Conservation (phyloP, 2,329 filamentous ascomycete genomes). For the Zelopaecilomyces penicillatus region DNA sequence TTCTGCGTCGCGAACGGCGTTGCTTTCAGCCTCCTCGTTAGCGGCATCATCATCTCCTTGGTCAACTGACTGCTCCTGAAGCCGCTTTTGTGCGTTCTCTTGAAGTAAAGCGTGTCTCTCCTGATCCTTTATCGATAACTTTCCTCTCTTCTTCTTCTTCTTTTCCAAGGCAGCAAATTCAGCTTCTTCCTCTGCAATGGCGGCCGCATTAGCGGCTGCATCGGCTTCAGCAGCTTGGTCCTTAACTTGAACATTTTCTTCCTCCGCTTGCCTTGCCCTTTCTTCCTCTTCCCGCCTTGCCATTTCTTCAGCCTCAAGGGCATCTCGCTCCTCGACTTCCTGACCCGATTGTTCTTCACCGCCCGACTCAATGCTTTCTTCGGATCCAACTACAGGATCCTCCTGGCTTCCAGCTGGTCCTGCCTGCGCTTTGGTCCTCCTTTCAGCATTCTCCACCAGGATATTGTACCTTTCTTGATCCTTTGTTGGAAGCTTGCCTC, state of each 20-base stretch:
- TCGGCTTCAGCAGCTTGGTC: conserved; percentile 13
- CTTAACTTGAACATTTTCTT: conserved; percentile 12
- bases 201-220: conserved; percentile 9
- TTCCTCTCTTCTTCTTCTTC: conserved; percentile 24
- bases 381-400: no score
- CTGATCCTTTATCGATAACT: conserved; percentile 18
- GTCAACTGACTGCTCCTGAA: conserved; percentile 20
- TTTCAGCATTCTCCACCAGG: conserved; percentile 1
- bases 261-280: conserved; percentile 9
- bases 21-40: conserved; percentile 22
- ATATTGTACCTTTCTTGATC: conserved; percentile 5
- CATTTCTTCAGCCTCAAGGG: neutral
- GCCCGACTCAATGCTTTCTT: no score
- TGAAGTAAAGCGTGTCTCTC: conserved; percentile 21
- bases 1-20: conserved; percentile 23
- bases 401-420: no score
- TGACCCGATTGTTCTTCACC: neutral
- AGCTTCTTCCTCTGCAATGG: conserved; percentile 18
- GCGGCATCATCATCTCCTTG: conserved; percentile 22
- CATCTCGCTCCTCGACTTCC: conserved; percentile 4
- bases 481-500: conserved; percentile 7
- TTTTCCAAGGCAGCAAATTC: conserved; percentile 24
- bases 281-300: conserved; percentile 3
- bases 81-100: conserved; percentile 14
- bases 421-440: neutral